phyloP scores from a whole-genome alignment of 768 basidiomycete species.

The Neoboletus subvelutipes region DNA sequence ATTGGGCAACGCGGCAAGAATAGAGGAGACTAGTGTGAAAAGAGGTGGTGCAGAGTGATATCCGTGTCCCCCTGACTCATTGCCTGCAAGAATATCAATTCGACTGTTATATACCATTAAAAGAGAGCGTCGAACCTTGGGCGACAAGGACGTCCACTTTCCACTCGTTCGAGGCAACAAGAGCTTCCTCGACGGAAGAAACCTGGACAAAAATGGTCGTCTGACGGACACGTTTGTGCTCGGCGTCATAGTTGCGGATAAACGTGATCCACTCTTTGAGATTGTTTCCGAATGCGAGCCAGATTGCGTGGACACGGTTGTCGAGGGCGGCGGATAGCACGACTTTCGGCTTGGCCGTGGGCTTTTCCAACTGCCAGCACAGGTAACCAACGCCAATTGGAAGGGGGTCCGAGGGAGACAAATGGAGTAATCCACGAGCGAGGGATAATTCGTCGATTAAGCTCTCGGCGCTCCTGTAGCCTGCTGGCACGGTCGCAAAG shows the following conservation, averaged over 20 bases:
- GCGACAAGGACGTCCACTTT: conserved; percentile 72
- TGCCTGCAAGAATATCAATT: conserved; percentile 44
- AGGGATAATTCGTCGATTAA: conserved; percentile 52
- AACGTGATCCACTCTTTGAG: conserved; percentile 58
- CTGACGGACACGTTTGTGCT: conserved; percentile 37
- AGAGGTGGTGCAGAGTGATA: conserved; percentile 54
- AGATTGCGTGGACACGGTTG: conserved; percentile 60
- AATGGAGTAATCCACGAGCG: conserved; percentile 46
- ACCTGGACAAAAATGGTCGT: conserved; percentile 67
- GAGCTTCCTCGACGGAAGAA: conserved; percentile 58
- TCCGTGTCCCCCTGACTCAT: conserved; percentile 82
- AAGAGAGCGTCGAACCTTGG: conserved; percentile 53
- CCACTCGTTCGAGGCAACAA: conserved; percentile 61
- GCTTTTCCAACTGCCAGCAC: conserved; percentile 65
- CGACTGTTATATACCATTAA: not conserved
- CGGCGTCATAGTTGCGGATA: conserved; percentile 54
- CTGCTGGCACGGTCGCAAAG: conserved; percentile 33
- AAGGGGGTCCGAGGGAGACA: conserved; percentile 33
- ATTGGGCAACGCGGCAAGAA: conserved; percentile 44
- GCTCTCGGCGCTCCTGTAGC: conserved; percentile 44
- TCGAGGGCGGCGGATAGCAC: conserved; percentile 53
- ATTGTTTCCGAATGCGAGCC: conserved; percentile 71
- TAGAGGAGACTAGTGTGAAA: conserved; percentile 55
- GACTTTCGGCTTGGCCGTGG: conserved; percentile 37
- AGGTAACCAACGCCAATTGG: conserved; percentile 78